Evolutionary conservation across 2,329 filamentous ascomycete species (phyloP).

Genomic region (Pseudomassariella vexata): DNA sequence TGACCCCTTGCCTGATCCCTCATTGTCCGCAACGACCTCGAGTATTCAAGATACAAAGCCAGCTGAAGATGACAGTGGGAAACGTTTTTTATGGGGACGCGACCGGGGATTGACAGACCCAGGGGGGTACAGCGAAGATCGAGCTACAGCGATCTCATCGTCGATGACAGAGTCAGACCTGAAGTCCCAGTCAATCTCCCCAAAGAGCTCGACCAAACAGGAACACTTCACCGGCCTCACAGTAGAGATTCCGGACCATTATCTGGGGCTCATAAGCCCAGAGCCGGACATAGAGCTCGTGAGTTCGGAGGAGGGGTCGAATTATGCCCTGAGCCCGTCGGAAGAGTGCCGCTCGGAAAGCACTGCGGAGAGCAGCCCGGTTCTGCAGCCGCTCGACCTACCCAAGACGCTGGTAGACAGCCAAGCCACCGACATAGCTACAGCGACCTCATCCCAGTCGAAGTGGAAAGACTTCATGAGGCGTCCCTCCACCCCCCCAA

Average conservation of each 20-base stretch:
- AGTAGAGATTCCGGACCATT: constrained; percentile 20
- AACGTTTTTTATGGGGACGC: constrained; percentile 26
- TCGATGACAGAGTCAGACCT: constrained; percentile 11
- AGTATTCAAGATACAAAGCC: constrained; percentile 3
- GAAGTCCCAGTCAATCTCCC: too few species aligned
- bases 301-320: constrained; percentile 8
- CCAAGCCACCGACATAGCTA: constrained; percentile 19
- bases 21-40: not conserved
- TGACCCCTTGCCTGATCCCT: not conserved
- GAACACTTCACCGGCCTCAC: constrained; percentile 20
- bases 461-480: constrained; percentile 23
- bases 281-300: constrained; percentile 7
- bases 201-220: too few species aligned
- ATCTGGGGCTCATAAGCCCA: constrained; percentile 14
- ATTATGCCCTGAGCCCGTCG: constrained; percentile 7
- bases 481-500: constrained; percentile 19
- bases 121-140: constrained; percentile 11
- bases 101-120: constrained; percentile 19
- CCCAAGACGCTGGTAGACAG: constrained; percentile 6
- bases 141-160: constrained; percentile 9
- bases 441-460: constrained; percentile 32
- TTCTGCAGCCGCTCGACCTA: constrained; percentile 9
- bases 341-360: too few species aligned
- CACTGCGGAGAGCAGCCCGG: constrained; percentile 9
- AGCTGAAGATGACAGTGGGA: constrained; percentile 11